These are phyloP conservation scores for Closterium sp. DNA, from an alignment of 139 green algal genomes.

Conservation along the genomic window DNA sequence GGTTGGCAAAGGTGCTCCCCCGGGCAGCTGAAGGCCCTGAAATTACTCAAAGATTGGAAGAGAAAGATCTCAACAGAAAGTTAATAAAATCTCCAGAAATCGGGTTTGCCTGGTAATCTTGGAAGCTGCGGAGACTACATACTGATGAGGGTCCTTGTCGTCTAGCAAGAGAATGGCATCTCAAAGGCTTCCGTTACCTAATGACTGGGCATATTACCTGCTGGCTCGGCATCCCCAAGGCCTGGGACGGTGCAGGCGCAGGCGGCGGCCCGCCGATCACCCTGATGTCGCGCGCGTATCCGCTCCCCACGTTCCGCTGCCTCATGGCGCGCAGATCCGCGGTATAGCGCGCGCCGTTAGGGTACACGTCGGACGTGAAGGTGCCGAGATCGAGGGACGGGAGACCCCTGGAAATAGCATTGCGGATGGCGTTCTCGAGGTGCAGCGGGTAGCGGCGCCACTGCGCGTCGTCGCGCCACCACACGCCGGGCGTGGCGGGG, in stretches of 20 bases:
- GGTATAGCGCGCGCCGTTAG: slow-evolving; percentile 5
- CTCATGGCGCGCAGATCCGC: slow-evolving; percentile 5
- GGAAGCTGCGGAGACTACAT: too few species aligned
- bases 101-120: neutral
- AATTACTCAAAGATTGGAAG: neutral
- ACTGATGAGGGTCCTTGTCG: too few species aligned
- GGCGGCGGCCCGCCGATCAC: neutral
- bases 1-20: slow-evolving; percentile 1
- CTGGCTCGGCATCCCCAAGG: neutral
- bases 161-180: too few species aligned
- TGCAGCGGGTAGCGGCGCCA: slow-evolving; percentile 15
- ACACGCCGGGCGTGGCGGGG: slow-evolving; percentile 16
- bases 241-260: neutral
- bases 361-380: neutral
- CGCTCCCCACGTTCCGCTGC: slow-evolving; percentile 19
- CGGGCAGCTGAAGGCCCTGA: neutral
- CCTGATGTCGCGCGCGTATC: slow-evolving; percentile 5
- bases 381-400: neutral
- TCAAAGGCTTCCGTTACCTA: too few species aligned
- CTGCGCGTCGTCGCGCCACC: slow-evolving; percentile 30
- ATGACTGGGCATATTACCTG: neutral
- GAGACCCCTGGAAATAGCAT: neutral
- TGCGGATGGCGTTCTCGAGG: neutral
- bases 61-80: neutral
- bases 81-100: neutral